Percentiles rank a stretch among this genome's conserved stretches.
These are phyloP conservation scores for Huntiella bhutanensis DNA, from an alignment of 2,329 filamentous ascomycete species.

Conservation along the genomic window DNA sequence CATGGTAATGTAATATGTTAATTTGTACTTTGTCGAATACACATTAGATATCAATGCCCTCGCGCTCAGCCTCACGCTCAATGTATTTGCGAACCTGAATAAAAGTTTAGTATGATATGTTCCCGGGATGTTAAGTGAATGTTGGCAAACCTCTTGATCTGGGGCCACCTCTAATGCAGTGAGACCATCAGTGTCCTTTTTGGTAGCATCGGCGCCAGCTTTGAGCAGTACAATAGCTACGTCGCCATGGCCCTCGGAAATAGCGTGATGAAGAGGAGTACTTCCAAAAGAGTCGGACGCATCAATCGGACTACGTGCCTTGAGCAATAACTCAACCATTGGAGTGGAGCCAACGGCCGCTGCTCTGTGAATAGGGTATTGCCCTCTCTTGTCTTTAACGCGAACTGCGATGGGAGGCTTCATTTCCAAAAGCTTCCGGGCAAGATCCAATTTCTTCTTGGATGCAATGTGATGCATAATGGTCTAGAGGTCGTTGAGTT, in stretches of 20 bases:
- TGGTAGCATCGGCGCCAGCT: constrained; percentile 64
- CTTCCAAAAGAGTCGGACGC: constrained; percentile 65
- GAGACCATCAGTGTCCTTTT: constrained; percentile 51
- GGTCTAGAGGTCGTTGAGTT: constrained; percentile 33
- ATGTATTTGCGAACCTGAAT: constrained; percentile 56
- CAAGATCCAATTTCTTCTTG: constrained; percentile 70
- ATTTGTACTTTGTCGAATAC: background rate
- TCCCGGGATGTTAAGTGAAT: no score
- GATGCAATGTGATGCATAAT: constrained; percentile 82
- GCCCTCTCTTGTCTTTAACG: constrained; percentile 69
- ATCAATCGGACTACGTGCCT: constrained; percentile 63
- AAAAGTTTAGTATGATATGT: background rate
- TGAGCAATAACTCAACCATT: constrained; percentile 62
- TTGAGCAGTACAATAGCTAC: constrained; percentile 67
- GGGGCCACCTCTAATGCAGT: constrained; percentile 68
- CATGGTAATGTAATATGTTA: background rate
- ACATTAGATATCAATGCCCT: constrained; percentile 41
- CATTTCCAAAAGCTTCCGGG: constrained; percentile 54
- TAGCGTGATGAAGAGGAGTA: constrained; percentile 76
- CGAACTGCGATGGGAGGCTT: constrained; percentile 55
- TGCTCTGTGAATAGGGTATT: constrained; percentile 77
- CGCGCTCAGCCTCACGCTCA: constrained; percentile 56
- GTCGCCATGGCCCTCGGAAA: constrained; percentile 65
- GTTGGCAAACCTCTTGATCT: constrained; percentile 48
- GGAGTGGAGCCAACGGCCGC: constrained; percentile 80